These are phyloP conservation scores for Rhododendron simsii DNA, from an alignment of 148 eudicot species.

Conservation along the genomic window DNA sequence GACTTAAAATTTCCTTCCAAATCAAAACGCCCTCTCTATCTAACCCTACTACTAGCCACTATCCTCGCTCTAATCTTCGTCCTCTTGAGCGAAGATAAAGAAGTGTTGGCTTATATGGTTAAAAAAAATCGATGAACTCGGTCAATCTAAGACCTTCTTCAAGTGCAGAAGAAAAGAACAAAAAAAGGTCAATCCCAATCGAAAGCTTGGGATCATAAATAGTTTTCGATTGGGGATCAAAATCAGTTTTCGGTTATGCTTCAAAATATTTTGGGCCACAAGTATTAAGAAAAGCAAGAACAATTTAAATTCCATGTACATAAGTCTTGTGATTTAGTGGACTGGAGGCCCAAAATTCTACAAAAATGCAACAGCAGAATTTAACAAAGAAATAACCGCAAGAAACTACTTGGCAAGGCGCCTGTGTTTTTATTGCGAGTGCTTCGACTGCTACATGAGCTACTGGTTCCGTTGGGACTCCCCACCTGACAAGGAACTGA, in stretches of 20 bases:
- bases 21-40: conserved; percentile 20
- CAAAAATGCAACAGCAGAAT: too few relatives aligned
- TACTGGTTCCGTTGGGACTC: conserved; percentile 74
- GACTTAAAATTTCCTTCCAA: background rate
- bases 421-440: conserved; percentile 56
- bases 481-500: conserved; percentile 55
- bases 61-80: conserved; percentile 40
- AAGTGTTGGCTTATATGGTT: conserved; percentile 62
- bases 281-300: too few relatives aligned
- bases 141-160: conserved; percentile 7
- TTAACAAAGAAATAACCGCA: background rate
- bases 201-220: too few relatives aligned
- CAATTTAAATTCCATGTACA: too few relatives aligned
- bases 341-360: too few relatives aligned
- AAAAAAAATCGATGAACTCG: conserved; percentile 43
- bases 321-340: too few relatives aligned
- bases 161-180: conserved; percentile 12
- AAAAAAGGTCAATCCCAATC: too few relatives aligned
- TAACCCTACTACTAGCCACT: conserved; percentile 51
- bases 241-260: too few relatives aligned
- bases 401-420: conserved; percentile 13
- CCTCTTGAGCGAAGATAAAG: conserved; percentile 50
- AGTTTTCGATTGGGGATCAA: too few relatives aligned
- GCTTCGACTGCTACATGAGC: conserved; percentile 59
- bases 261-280: too few relatives aligned